Percentiles rank a stretch among this genome's conserved stretches.
phyloP scores from a whole-genome alignment of 768 basidiomycete genomes.

The Podaxis sp. region DNA sequence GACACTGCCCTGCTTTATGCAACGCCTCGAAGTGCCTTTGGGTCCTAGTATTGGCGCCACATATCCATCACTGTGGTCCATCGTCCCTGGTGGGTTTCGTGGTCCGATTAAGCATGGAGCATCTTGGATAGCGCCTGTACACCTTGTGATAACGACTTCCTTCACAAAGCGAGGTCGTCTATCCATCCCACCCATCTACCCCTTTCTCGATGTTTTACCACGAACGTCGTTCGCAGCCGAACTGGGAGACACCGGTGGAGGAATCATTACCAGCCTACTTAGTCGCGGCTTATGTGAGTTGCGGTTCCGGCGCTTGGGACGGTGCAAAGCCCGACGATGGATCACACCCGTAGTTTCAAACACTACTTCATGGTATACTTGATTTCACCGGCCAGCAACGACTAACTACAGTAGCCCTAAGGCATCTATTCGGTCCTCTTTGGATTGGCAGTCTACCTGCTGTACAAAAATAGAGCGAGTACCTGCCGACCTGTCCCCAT shows the following conservation, averaged over 20 bases:
- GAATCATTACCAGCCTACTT: not conserved
- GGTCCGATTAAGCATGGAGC: not conserved
- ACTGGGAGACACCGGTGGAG: not conserved
- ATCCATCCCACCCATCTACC: not conserved
- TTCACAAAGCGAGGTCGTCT: not conserved
- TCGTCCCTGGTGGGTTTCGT: not conserved
- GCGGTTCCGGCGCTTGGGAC: not conserved
- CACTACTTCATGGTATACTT: not conserved
- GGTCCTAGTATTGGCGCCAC: no score
- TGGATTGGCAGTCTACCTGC: constrained; percentile 27
- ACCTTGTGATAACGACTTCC: not conserved
- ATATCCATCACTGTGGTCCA: no score
- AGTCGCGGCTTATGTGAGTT: not conserved
- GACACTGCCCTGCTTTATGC: not conserved
- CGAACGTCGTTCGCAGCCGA: not conserved
- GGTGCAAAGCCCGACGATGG: not conserved
- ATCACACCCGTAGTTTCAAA: not conserved
- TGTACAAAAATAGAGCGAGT: constrained; percentile 19
- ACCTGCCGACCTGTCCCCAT: constrained; percentile 25
- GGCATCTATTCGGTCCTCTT: constrained; percentile 34
- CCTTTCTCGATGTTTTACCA: not conserved
- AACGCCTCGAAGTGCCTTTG: no score
- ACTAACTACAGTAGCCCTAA: not conserved
- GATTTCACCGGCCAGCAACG: not conserved
- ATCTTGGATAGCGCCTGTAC: not conserved